Conservation (phyloP, 2,329 filamentous ascomycete species). For the Botryosphaeria agaves region DNA sequence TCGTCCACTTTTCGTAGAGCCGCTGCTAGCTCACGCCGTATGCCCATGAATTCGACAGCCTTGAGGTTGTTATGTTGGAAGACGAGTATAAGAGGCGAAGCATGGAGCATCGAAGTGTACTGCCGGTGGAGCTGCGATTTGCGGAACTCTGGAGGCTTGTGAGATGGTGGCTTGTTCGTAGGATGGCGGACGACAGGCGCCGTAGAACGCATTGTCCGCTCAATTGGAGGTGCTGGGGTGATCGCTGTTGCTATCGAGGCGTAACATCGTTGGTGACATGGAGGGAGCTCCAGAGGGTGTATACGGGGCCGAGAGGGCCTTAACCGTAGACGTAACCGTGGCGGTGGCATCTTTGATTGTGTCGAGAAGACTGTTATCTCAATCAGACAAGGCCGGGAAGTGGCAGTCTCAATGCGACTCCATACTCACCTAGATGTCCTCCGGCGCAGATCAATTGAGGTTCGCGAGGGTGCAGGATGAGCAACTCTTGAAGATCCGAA, state of each 20-base stretch:
- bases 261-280: slow-evolving; percentile 27
- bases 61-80: slow-evolving; percentile 69
- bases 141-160: slow-evolving; percentile 69
- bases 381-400: no score
- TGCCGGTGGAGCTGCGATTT: slow-evolving; percentile 78
- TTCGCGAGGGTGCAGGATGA: no score
- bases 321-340: no score
- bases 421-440: no score
- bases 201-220: slow-evolving; percentile 27
- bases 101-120: slow-evolving; percentile 77
- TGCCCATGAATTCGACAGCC: slow-evolving; percentile 55
- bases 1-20: slow-evolving; percentile 47
- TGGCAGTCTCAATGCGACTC: no score
- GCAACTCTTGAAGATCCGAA: no score
- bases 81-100: slow-evolving; percentile 68
- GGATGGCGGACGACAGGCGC: slow-evolving; percentile 33
- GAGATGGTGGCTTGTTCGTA: slow-evolving; percentile 66
- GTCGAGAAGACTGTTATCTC: no score
- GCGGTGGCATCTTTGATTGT: no score
- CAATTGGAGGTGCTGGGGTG: slow-evolving; percentile 34
- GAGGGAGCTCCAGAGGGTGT: no score
- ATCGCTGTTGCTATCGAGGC: slow-evolving; percentile 32
- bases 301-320: no score
- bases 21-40: slow-evolving; percentile 49
- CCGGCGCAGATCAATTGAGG: no score